Percentiles rank a stretch among this genome's conserved stretches.
phyloP scores from a whole-genome alignment of 1,139 yeast species.

The Suhomyces maxii region DNA sequence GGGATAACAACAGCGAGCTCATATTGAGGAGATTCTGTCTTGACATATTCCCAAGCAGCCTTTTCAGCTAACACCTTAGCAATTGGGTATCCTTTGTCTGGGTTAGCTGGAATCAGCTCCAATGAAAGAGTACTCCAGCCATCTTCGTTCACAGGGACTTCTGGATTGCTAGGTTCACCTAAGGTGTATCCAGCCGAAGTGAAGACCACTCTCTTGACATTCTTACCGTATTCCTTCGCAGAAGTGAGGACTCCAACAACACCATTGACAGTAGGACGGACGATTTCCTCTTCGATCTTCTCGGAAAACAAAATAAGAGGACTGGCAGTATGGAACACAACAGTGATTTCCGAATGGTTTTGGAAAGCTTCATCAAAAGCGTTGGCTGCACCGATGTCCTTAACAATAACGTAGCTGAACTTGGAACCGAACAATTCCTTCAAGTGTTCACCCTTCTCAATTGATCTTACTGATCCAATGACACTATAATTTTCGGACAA shows the following conservation, averaged over 20 bases:
- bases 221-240: slow-evolving; percentile 24
- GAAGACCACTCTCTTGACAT: slow-evolving; percentile 16
- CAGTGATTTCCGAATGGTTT: slow-evolving; percentile 43
- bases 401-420: slow-evolving; percentile 6
- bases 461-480: slow-evolving; percentile 56
- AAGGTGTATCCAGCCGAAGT: slow-evolving; percentile 31
- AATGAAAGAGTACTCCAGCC: slow-evolving; percentile 35
- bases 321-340: slow-evolving; percentile 23
- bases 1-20: slow-evolving; percentile 18
- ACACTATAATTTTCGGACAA: slow-evolving; percentile 48
- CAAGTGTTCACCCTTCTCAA: slow-evolving; percentile 30
- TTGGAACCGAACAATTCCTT: slow-evolving; percentile 12
- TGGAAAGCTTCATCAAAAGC: slow-evolving; percentile 13
- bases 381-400: no score
- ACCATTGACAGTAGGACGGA: slow-evolving; percentile 36
- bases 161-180: slow-evolving; percentile 15
- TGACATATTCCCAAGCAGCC: slow-evolving; percentile 53
- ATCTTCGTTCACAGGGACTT: slow-evolving; percentile 23
- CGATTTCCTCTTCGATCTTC: slow-evolving; percentile 31
- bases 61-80: slow-evolving; percentile 40
- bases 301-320: slow-evolving; percentile 30
- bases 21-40: slow-evolving; percentile 29
- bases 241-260: slow-evolving; percentile 31
- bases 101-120: no score
- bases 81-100: slow-evolving; percentile 26